Percentiles rank a stretch among this genome's conserved stretches.
These are phyloP conservation scores for Cucurbita maxima DNA, from an alignment of 306 rosid genomes.

Conservation along the genomic window DNA sequence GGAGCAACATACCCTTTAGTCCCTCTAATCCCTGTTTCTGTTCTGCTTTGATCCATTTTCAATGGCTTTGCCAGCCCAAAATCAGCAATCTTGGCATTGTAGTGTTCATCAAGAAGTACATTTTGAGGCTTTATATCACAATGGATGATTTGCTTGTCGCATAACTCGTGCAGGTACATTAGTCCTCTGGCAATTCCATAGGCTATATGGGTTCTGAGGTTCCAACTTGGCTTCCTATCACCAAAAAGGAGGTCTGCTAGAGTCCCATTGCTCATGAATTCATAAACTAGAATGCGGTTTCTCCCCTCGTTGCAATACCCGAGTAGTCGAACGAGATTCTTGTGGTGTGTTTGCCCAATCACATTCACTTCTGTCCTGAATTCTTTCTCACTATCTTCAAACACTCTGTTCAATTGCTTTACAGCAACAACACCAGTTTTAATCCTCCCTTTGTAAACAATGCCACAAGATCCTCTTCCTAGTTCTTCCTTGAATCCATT, in stretches of 20 bases:
- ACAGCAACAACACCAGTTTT: conserved; percentile 23
- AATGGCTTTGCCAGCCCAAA: conserved; percentile 21
- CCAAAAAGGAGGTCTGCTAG: conserved; percentile 19
- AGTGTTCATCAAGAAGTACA: conserved; percentile 13
- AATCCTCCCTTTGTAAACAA: conserved; percentile 23
- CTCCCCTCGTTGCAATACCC: conserved; percentile 11
- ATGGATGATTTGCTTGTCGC: conserved; percentile 12
- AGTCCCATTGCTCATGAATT: conserved; percentile 12
- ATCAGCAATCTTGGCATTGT: conserved; percentile 3
- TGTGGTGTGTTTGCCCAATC: conserved; percentile 9
- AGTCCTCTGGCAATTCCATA: conserved; percentile 17
- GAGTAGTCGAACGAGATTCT: conserved; percentile 5
- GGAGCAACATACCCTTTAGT: conserved; percentile 23
- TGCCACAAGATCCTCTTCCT: conserved; percentile 25
- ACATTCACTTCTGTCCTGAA: conserved; percentile 4
- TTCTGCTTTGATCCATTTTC: conserved; percentile 10
- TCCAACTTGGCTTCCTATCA: conserved; percentile 5
- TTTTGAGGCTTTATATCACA: conserved; percentile 27
- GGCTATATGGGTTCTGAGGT: conserved; percentile 12
- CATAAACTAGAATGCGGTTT: conserved; percentile 8
- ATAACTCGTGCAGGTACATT: conserved; percentile 17
- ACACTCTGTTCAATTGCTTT: conserved; percentile 21
- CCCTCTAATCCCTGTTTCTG: conserved; percentile 1
- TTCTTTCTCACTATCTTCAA: conserved; percentile 25
- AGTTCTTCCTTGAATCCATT: conserved; percentile 17